phyloP scores from a whole-genome alignment of 345 rosid genomes.

The Rhodomyrtus tomentosa region DNA sequence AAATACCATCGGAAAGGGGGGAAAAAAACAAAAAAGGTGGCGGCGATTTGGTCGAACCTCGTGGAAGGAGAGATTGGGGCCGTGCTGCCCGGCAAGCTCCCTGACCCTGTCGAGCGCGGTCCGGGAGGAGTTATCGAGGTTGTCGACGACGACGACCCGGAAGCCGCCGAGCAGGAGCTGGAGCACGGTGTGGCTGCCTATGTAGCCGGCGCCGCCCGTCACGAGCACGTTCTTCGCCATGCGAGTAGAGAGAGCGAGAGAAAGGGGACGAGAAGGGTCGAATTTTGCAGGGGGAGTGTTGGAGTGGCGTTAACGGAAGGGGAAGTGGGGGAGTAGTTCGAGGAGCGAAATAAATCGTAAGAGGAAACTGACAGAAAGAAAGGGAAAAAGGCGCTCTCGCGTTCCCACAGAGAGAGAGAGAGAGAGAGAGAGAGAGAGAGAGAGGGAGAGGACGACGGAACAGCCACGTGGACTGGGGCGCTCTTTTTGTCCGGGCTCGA shows the following conservation, averaged over 20 bases:
- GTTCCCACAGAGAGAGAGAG: background rate
- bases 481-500: background rate
- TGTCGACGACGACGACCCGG: slow-evolving; percentile 65
- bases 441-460: background rate
- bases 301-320: background rate
- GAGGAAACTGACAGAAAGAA: background rate
- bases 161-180: slow-evolving; percentile 72
- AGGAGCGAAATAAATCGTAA: background rate
- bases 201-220: slow-evolving; percentile 98
- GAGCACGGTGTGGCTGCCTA: slow-evolving; percentile 94
- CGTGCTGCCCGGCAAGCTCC: slow-evolving; percentile 56
- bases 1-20: background rate
- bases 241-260: background rate
- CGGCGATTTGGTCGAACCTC: slow-evolving; percentile 28
- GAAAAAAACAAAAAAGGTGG: background rate
- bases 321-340: too few species aligned
- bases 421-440: background rate
- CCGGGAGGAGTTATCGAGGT: slow-evolving; percentile 67
- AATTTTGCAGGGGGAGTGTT: background rate
- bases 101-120: slow-evolving; percentile 50
- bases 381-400: background rate
- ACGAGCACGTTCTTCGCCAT: slow-evolving; percentile 38
- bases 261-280: background rate
- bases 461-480: background rate
- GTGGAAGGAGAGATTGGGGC: slow-evolving; percentile 43